Percentiles rank a stretch among this genome's conserved stretches.
phyloP scores from a whole-genome alignment of 2,329 filamentous ascomycete species.

The Beauveria caledonica region DNA sequence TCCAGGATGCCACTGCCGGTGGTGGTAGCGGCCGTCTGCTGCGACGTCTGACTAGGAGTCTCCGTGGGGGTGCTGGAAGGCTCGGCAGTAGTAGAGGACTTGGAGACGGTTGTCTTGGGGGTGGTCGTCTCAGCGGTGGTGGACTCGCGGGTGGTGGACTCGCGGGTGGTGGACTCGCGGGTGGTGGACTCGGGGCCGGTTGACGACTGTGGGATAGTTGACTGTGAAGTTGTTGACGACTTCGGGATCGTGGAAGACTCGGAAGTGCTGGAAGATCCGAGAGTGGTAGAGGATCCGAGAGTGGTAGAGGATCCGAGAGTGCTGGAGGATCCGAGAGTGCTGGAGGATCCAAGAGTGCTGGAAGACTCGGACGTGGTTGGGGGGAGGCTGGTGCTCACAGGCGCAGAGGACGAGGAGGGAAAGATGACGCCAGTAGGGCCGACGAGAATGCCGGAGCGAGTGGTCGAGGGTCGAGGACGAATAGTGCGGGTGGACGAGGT shows the following conservation, averaged over 20 bases:
- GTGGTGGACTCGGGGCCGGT: no score
- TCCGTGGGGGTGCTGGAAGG: neutral
- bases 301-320: neutral
- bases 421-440: constrained; percentile 21
- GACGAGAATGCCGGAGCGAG: constrained; percentile 18
- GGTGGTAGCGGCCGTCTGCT: constrained; percentile 10
- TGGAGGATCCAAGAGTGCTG: neutral
- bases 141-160: no score
- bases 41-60: neutral
- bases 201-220: no score
- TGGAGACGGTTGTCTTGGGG: neutral
- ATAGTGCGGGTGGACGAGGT: constrained; percentile 13
- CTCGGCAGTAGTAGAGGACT: neutral
- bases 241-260: neutral
- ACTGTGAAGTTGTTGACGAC: no score
- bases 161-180: no score
- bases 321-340: neutral
- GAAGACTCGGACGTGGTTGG: neutral
- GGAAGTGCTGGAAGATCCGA: neutral
- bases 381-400: neutral
- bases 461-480: constrained; percentile 9
- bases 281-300: neutral
- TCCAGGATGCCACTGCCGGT: constrained; percentile 16
- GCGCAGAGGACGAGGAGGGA: neutral
- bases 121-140: no score